phyloP scores from a whole-genome alignment of 1,139 yeast species.

The Chernovozyma sophiae-reginae region DNA sequence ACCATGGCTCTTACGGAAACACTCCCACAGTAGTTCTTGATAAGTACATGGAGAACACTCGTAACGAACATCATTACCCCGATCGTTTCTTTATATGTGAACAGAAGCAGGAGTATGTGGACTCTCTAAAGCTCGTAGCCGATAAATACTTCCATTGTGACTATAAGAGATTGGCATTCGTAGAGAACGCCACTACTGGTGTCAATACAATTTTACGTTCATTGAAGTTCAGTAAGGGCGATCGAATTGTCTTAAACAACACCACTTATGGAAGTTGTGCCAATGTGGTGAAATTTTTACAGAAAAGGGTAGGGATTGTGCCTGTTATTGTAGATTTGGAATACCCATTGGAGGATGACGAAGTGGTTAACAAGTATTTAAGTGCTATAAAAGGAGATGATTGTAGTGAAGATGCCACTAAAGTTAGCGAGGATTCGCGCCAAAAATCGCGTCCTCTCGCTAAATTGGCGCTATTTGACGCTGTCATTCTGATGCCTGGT shows the following conservation, averaged over 20 bases:
- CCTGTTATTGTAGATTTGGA: constrained; percentile 40
- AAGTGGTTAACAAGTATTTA: constrained; percentile 40
- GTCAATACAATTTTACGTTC: constrained; percentile 57
- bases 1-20: constrained; percentile 55
- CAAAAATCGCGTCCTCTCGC: constrained; percentile 10
- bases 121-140: constrained; percentile 23
- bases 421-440: neutral
- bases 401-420: neutral
- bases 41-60: constrained; percentile 19
- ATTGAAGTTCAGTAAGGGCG: constrained; percentile 50
- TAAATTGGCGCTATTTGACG: constrained; percentile 54
- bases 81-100: constrained; percentile 33
- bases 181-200: constrained; percentile 60
- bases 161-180: constrained; percentile 42
- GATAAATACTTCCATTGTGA: constrained; percentile 43
- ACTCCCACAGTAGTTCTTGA: constrained; percentile 40
- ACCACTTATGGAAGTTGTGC: constrained; percentile 59
- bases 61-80: constrained; percentile 32
- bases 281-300: constrained; percentile 48
- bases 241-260: constrained; percentile 46
- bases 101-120: constrained; percentile 20
- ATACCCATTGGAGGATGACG: constrained; percentile 49
- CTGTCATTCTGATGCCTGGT: constrained; percentile 64
- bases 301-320: constrained; percentile 39
- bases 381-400: constrained; percentile 17